phyloP scores from a whole-genome alignment of 345 rosid genomes.

The Raphanus raphanistrum region DNA sequence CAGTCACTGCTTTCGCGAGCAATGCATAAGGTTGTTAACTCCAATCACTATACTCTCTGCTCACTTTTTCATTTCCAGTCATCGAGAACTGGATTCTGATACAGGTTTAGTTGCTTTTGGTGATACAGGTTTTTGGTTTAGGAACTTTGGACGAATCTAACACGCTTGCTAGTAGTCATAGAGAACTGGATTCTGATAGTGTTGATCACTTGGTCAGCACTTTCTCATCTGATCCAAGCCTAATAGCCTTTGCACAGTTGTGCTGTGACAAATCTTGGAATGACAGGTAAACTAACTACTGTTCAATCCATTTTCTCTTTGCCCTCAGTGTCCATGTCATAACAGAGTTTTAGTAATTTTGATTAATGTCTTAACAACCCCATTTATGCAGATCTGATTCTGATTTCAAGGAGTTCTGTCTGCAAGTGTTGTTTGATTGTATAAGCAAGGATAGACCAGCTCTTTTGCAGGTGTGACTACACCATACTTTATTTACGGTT shows the following conservation, averaged over 20 bases:
- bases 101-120: slow-evolving; percentile 11
- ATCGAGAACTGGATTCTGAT: slow-evolving; percentile 9
- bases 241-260: slow-evolving; percentile 84
- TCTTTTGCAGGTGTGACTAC: slow-evolving; percentile 62
- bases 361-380: neutral
- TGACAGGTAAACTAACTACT: slow-evolving; percentile 62
- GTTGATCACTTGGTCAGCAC: slow-evolving; percentile 93
- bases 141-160: slow-evolving; percentile 47
- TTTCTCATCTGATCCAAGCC: slow-evolving; percentile 95
- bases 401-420: slow-evolving; percentile 92
- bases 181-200: slow-evolving; percentile 55
- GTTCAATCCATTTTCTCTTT: neutral
- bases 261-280: slow-evolving; percentile 89
- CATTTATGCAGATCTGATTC: slow-evolving; percentile 60
- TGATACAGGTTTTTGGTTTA: slow-evolving; percentile 76
- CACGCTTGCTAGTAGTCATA: slow-evolving; percentile 38
- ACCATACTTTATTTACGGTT: neutral
- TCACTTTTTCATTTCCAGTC: slow-evolving; percentile 16
- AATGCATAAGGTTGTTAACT: slow-evolving; percentile 85
- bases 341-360: neutral
- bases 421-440: slow-evolving; percentile 92
- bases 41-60: slow-evolving; percentile 1
- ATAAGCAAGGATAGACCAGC: slow-evolving; percentile 98
- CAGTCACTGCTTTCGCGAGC: slow-evolving; percentile 91
- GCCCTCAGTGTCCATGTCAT: neutral